Evolutionary conservation across 768 basidiomycete species (phyloP).

Genomic region (Amanita pallidorosea): DNA sequence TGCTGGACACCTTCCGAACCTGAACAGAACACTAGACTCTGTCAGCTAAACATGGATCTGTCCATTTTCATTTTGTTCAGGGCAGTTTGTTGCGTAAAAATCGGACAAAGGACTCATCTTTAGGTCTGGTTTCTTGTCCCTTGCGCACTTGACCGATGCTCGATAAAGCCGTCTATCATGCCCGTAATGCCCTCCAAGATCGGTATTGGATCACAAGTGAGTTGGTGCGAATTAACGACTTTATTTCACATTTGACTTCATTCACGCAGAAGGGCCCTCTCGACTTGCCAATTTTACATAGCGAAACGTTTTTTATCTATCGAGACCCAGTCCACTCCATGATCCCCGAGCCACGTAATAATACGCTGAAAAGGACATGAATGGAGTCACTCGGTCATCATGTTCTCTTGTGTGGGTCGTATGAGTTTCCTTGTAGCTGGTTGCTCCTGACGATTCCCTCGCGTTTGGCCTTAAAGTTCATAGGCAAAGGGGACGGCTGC

Average conservation of each 20-base stretch:
- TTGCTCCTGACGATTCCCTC: not conserved
- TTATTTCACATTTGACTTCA: not conserved
- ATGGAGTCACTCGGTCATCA: not conserved
- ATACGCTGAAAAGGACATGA: not conserved
- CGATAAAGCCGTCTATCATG: not conserved
- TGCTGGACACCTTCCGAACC: not conserved
- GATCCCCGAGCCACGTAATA: not conserved
- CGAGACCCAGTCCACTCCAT: not conserved
- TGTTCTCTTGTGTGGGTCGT: not conserved
- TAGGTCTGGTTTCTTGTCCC: not conserved
- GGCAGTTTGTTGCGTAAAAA: not conserved
- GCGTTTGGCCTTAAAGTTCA: not conserved
- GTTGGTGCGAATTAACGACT: not conserved
- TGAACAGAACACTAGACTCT: not conserved
- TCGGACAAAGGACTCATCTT: not conserved
- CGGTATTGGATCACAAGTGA: not conserved
- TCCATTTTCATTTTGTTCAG: not conserved
- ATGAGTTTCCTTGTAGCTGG: slow-evolving; percentile 1
- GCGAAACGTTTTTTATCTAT: not conserved
- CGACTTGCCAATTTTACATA: not conserved
- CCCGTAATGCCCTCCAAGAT: not conserved
- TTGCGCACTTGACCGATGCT: not conserved
- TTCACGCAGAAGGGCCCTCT: not conserved
- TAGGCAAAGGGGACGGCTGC: not conserved
- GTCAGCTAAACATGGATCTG: not conserved